These are phyloP conservation scores for Verticillium nonalfalfae DNA, from an alignment of 2,329 filamentous ascomycete genomes.

Conservation along the genomic window DNA sequence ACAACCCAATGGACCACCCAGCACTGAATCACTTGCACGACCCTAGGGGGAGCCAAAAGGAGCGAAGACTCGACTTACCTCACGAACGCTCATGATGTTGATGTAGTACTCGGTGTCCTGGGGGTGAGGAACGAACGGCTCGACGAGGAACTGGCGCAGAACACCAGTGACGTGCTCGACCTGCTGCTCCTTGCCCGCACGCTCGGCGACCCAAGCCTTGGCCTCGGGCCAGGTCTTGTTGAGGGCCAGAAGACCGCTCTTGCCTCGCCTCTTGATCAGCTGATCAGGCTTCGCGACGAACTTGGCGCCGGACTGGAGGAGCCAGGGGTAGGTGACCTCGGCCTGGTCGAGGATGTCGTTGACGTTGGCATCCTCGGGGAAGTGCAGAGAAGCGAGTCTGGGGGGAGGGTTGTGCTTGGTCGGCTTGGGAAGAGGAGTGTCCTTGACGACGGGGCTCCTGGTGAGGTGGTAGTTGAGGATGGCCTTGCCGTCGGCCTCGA, in stretches of 20 bases:
- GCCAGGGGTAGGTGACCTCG: conserved; percentile 94
- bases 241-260: conserved; percentile 91
- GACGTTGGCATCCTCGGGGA: conserved; percentile 80
- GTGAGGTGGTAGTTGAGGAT: conserved; percentile 99
- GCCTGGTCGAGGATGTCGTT: conserved; percentile 87
- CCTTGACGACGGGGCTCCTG: conserved; percentile 94
- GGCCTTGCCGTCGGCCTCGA: conserved; percentile 99
- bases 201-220: conserved; percentile 86
- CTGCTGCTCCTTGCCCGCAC: conserved; percentile 85
- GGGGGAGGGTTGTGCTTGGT: conserved; percentile 87
- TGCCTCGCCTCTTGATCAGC: conserved; percentile 98
- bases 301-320: conserved; percentile 74
- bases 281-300: conserved; percentile 99
- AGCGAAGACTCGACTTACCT: conserved; percentile 61
- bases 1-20: conserved; percentile 2
- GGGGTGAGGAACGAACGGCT: conserved; percentile 96
- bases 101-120: conserved; percentile 98
- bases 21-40: background rate
- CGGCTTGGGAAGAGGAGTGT: conserved; percentile 79
- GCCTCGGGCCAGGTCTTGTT: conserved; percentile 98
- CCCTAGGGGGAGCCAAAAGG: background rate
- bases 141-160: conserved; percentile 92
- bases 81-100: conserved; percentile 99
- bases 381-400: conserved; percentile 87
- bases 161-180: conserved; percentile 88